Base-by-base conservation (phyloP, 306 rosid genomes). In the Medicago lupulina region DNA sequence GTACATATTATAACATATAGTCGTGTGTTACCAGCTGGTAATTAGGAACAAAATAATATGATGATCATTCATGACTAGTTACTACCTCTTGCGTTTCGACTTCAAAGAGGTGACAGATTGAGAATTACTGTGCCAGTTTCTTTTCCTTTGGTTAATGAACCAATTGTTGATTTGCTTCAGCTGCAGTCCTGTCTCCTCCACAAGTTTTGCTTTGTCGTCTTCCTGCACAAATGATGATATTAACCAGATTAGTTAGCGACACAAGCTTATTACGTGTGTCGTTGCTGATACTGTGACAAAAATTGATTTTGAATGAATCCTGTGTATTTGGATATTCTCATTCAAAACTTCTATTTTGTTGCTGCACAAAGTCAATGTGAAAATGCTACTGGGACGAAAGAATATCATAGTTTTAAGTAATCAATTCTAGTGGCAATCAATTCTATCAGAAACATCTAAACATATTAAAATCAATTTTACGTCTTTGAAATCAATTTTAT, bases 121-220 rank as follows among this genome's bases (percentile, higher is more conserved):
- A 85, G 99, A 88, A 78, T 84, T 92, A 88, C 97, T 96, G 77
- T 96, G 97, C 99, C 99, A 96, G 53, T 92, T 96, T 64, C 99
- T 87, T 84, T 96, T 96, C 83, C 99, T 88, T 89, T 96, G 99
- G 77, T 96, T 96, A 57, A 96, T 96, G 82, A 96, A 96, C 99
- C 99, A 96, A 58, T 96, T 96, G 80, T 96, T 96, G 74, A 96
- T 92, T 79, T 96, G 99, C 86, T 96, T 96, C 83, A 96, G 92
- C 88, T 96, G 99, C 91, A 96, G 69, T 6, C 99, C 99, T 71
- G 99, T 96, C 80, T 96, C 99, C 80, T 96, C 99, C 74, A 96
- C 99, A 0, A 96, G 99, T 78, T 92, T 96, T 58, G 96, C 98
- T 88, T 96, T 96, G 86, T 96, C 99, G 73, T 96, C 99, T 83